Evolutionary conservation across 345 rosid species (phyloP).

Genomic region (Mangifera indica): DNA sequence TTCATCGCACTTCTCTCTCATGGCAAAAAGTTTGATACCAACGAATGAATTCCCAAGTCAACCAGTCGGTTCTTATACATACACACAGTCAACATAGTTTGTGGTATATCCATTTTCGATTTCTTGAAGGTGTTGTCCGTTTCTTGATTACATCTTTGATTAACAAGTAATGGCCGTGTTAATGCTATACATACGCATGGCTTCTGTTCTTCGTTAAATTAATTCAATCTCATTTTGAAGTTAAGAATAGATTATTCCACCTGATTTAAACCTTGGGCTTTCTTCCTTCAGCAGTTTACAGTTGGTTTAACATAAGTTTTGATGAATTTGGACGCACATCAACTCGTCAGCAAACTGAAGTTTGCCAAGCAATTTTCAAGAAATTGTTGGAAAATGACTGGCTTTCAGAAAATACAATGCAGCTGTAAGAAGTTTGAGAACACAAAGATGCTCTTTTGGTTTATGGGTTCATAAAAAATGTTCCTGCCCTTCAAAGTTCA

Average conservation of each 20-base stretch:
- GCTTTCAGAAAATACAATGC: slow-evolving; percentile 37
- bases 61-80: too few species aligned
- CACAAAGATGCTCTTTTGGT: not conserved
- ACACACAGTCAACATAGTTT: not conserved
- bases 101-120: not conserved
- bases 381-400: slow-evolving; percentile 34
- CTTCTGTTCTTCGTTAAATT: not conserved
- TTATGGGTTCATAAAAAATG: not conserved
- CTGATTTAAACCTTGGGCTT: not conserved
- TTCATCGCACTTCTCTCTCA: slow-evolving; percentile 53
- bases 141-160: not conserved
- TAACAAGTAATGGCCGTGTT: not conserved
- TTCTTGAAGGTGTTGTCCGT: not conserved
- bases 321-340: slow-evolving; percentile 62
- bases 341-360: slow-evolving; percentile 47
- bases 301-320: slow-evolving; percentile 54
- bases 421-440: slow-evolving; percentile 28
- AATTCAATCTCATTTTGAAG: not conserved
- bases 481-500: not conserved
- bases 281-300: slow-evolving; percentile 35
- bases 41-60: slow-evolving; percentile 52
- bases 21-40: slow-evolving; percentile 73
- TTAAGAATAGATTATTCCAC: not conserved
- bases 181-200: not conserved
- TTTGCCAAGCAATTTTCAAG: slow-evolving; percentile 37